Base-by-base conservation (phyloP, 2,329 filamentous ascomycete species). In the Alternaria postmessia region DNA sequence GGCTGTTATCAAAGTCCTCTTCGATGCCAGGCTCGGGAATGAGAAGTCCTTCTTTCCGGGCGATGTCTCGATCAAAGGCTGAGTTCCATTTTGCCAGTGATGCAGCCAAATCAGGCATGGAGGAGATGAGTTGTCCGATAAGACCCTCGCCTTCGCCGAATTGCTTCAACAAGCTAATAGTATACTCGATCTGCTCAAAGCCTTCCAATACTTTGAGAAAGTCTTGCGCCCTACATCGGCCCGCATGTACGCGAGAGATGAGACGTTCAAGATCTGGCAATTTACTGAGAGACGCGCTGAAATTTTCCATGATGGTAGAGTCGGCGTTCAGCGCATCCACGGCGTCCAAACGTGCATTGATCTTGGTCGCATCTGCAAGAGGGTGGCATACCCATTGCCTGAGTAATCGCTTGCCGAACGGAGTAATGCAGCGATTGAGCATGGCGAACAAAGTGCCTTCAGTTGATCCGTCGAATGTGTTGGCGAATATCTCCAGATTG, bases 321-420 rank as follows among this genome's bases (percentile, higher is more conserved):
- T 98, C 93, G 1, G 91, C 89, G 69, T 97, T 97, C 42, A 99
- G 83, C 72, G 94, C 89, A 72, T 98, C 95, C 5, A 99, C 93
- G 5, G 95, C 95, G 80, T 99, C 94, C 11, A 99, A 83, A 6
- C 95, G 88, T 66, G 96, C 93, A 71, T 98, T 97, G 82, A 99
- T 97, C 74, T 91, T 93, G 38, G 85, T 81, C 6, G 92, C 89
- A 78, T 97, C 91, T 75, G 93, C 93, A 14, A 99, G 84, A 3
- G 95, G 95, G 78, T 99, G 95, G 72, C 94, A 98, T 3, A 99
- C 91, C 95, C 95, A 99, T 77, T 97, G 93, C 55, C 94, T 91
- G 78, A 99, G 93, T 77, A 97, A 88, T 11, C 95, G 91, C 81
- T 99, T 99, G 58, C 95, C 95, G 74, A 99, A 99, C 0, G 95